Conservation (phyloP, 306 rosid species). For the Cyclanthera cordifolia region DNA sequence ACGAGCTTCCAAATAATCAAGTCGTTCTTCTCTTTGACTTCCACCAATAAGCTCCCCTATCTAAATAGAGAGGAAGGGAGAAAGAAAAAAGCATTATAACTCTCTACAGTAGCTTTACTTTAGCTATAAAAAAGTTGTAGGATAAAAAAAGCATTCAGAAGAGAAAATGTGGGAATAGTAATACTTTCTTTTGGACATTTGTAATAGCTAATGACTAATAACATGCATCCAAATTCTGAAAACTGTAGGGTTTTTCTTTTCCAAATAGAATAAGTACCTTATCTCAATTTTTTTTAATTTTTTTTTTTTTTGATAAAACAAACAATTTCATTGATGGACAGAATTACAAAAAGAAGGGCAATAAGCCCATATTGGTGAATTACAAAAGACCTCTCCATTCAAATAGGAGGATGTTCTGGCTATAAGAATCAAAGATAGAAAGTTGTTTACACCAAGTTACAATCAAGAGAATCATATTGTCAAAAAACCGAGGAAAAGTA, state of each 20-base stretch:
- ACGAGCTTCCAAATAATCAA: conserved; percentile 66
- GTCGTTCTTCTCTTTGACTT: conserved; percentile 97
- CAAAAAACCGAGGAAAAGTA: too few species aligned
- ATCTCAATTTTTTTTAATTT: not conserved
- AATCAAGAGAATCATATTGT: too few species aligned
- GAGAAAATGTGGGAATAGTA: not conserved
- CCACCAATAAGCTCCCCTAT: conserved; percentile 97
- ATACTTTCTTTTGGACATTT: not conserved
- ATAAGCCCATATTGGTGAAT: too few species aligned
- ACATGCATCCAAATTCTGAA: not conserved
- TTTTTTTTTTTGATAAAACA: too few species aligned
- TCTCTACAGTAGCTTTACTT: not conserved
- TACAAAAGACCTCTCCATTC: too few species aligned
- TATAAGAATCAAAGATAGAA: too few species aligned
- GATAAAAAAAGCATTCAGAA: not conserved
- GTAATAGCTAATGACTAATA: not conserved
- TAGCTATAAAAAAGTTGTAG: not conserved
- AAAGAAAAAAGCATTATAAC: not conserved
- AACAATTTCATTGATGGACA: too few species aligned
- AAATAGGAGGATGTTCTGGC: too few species aligned
- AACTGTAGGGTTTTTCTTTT: not conserved
- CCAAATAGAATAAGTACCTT: not conserved
- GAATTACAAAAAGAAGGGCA: too few species aligned
- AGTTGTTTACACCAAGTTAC: too few species aligned
- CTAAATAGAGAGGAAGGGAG: conserved; percentile 24